Conservation (phyloP, 768 basidiomycete genomes). For the Mycena filopes region DNA sequence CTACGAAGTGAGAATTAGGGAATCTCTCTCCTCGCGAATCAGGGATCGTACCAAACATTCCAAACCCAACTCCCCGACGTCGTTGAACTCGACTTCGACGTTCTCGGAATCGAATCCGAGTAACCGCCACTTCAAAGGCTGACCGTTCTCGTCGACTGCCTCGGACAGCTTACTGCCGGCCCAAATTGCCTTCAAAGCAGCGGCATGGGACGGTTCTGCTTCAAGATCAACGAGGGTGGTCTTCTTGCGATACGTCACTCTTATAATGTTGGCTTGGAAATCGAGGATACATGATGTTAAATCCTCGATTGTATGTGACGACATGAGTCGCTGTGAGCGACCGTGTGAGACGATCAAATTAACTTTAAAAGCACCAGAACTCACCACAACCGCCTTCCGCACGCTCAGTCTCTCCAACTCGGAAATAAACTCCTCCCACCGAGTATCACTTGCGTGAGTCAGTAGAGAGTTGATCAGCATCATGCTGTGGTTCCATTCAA, state of each 20-base stretch:
- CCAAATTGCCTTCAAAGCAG: constrained; percentile 78
- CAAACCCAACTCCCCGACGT: constrained; percentile 83
- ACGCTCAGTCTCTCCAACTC: constrained; percentile 83
- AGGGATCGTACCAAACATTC: constrained; percentile 75
- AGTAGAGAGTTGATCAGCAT: constrained; percentile 91
- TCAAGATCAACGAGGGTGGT: constrained; percentile 80
- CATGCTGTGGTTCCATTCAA: constrained; percentile 61
- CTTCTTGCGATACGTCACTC: constrained; percentile 84
- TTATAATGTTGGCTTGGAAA: constrained; percentile 87
- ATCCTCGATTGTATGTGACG: constrained; percentile 82
- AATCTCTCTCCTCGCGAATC: background rate
- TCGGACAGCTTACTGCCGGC: constrained; percentile 63
- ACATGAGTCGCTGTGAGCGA: constrained; percentile 76
- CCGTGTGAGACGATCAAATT: background rate
- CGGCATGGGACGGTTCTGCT: constrained; percentile 64
- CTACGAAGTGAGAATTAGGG: constrained; percentile 45
- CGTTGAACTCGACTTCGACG: constrained; percentile 78
- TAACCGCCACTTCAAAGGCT: constrained; percentile 74
- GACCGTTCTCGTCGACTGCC: constrained; percentile 59
- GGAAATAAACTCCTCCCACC: constrained; percentile 83
- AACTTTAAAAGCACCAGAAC: constrained; percentile 41
- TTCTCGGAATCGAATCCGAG: constrained; percentile 84
- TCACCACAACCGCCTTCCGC: constrained; percentile 82
- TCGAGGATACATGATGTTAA: constrained; percentile 86
- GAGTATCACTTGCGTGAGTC: constrained; percentile 77